phyloP scores from a whole-genome alignment of 192 early-diverging fungal genomes.

The Entophlyctis luteolus region DNA sequence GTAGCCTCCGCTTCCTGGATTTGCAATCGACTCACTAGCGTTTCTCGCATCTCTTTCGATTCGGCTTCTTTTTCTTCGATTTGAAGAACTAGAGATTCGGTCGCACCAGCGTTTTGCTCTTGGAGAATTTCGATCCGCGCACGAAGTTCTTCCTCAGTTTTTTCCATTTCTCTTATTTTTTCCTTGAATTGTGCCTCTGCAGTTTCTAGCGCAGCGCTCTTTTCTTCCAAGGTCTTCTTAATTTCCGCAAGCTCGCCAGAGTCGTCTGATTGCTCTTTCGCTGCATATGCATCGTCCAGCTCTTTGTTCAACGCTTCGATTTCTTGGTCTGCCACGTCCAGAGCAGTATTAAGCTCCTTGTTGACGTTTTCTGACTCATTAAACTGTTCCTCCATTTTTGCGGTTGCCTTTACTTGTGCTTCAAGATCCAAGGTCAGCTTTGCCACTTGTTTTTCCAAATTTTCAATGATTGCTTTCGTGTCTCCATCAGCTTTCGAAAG shows the following conservation, averaged over 20 bases:
- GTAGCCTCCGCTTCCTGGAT: constrained; percentile 21
- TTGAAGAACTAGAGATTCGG: constrained; percentile 14
- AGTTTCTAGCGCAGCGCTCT: constrained; percentile 3
- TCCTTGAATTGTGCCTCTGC: constrained; percentile 1
- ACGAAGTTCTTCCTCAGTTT: constrained; percentile 1
- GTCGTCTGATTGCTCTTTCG: background rate
- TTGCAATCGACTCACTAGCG: constrained; percentile 9
- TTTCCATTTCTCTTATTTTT: background rate
- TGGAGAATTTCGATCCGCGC: constrained; percentile 1
- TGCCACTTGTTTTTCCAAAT: background rate
- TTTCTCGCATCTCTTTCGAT: constrained; percentile 29
- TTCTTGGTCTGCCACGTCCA: constrained; percentile 17
- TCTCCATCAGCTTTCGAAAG: constrained; percentile 16
- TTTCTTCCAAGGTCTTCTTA: background rate
- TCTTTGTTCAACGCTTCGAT: constrained; percentile 18
- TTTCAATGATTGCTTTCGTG: constrained; percentile 2
- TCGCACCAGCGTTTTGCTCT: constrained; percentile 9
- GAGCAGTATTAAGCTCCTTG: constrained; percentile 11
- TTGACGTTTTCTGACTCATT: constrained; percentile 13
- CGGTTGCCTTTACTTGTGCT: background rate
- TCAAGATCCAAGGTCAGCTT: background rate
- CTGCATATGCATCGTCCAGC: constrained; percentile 2
- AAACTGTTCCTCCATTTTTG: background rate
- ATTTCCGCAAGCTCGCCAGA: background rate
- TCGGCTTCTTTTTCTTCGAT: constrained; percentile 23